Evolutionary conservation across 192 early-diverging fungal species (phyloP).

Genomic region (Coemansia sp.): DNA sequence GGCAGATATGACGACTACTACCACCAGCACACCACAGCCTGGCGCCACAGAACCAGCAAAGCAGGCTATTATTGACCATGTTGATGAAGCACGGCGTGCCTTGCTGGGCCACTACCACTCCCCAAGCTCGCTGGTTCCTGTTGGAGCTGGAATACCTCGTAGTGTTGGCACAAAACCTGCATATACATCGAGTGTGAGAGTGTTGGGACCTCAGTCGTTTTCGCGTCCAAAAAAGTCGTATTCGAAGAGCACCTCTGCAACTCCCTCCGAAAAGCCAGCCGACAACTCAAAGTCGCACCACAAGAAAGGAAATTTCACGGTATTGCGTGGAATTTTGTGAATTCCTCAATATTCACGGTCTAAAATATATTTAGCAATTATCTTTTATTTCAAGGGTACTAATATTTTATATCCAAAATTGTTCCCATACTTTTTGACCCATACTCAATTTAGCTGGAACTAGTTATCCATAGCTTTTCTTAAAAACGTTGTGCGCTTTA

Average conservation of each 20-base stretch:
- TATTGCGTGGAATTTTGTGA: too few species aligned
- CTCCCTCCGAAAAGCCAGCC: background rate
- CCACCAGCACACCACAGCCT: background rate
- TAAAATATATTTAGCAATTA: too few species aligned
- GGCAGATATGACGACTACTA: background rate
- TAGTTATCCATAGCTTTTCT: background rate
- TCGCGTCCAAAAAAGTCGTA: slow-evolving; percentile 24
- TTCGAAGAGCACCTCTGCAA: background rate
- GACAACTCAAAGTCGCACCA: background rate
- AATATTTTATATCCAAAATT: too few species aligned
- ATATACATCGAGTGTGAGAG: slow-evolving; percentile 42
- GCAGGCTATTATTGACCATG: slow-evolving; percentile 18
- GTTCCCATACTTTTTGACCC: too few species aligned
- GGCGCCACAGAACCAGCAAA: background rate
- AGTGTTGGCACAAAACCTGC: slow-evolving; percentile 10
- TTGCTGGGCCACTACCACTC: slow-evolving; percentile 45
- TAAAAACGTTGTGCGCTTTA: background rate
- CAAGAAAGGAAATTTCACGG: too few species aligned
- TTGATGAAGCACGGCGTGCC: slow-evolving; percentile 46
- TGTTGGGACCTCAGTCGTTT: slow-evolving; percentile 41
- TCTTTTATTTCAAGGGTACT: too few species aligned
- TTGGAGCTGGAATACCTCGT: slow-evolving; percentile 42
- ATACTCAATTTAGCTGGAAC: too few species aligned
- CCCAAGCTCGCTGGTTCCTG: slow-evolving; percentile 23
- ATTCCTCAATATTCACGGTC: too few species aligned